phyloP scores from a whole-genome alignment of 108 stramenopile species.

The Poteriospumella lacustris region DNA sequence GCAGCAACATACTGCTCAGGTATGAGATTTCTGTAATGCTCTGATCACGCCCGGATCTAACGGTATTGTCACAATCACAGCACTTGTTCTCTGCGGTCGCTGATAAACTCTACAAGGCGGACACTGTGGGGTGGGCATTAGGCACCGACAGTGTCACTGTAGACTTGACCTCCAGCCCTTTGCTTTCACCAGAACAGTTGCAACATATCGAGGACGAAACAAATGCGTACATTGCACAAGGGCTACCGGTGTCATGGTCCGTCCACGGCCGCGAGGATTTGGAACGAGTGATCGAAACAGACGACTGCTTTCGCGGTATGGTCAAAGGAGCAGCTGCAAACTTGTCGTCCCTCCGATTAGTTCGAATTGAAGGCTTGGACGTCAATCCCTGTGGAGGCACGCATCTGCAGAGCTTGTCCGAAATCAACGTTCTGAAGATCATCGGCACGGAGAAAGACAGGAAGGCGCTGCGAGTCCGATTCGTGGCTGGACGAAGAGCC shows the following conservation, averaged over 20 bases:
- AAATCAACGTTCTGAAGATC: slow-evolving; percentile 12
- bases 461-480: not conserved
- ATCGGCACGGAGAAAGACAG: slow-evolving; percentile 5
- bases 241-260: too few relatives aligned
- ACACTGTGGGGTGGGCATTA: slow-evolving; percentile 23
- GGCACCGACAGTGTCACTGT: slow-evolving; percentile 6
- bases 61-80: too few relatives aligned
- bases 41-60: not conserved
- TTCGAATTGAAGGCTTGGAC: slow-evolving; percentile 22
- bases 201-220: slow-evolving; percentile 12
- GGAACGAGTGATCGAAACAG: too few relatives aligned
- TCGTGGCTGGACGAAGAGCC: not conserved
- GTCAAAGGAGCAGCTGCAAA: slow-evolving; percentile 16
- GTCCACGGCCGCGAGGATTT: too few relatives aligned
- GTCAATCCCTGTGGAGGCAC: slow-evolving; percentile 30
- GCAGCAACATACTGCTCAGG: slow-evolving; percentile 30
- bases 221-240: slow-evolving; percentile 1
- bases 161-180: not conserved
- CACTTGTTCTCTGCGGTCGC: slow-evolving; percentile 17
- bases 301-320: slow-evolving; percentile 12
- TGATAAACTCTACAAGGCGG: slow-evolving; percentile 17
- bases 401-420: not conserved
- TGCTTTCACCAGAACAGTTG: not conserved
- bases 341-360: not conserved
- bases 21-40: not conserved